phyloP scores from a whole-genome alignment of 2,329 filamentous ascomycete genomes.

The Pyricularia sp. region DNA sequence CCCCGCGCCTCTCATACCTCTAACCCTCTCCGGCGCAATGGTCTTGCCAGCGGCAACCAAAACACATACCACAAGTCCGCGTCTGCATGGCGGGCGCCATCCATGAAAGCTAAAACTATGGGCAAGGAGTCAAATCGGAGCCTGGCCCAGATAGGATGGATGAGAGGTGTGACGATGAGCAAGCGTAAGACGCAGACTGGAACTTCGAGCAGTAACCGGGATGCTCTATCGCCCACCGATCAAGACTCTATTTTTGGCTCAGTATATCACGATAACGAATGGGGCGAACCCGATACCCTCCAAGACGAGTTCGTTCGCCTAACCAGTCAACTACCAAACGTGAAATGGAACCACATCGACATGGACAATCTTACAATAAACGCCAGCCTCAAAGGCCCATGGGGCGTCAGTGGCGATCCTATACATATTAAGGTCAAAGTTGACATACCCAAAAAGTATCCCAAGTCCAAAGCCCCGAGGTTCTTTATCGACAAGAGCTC shows the following conservation, averaged over 20 bases:
- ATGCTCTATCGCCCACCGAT: neutral
- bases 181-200: slow-evolving; percentile 29
- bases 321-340: slow-evolving; percentile 47
- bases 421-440: slow-evolving; percentile 52
- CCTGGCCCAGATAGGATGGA: slow-evolving; percentile 52
- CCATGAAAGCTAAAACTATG: slow-evolving; percentile 43
- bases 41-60: slow-evolving; percentile 30
- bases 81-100: slow-evolving; percentile 38
- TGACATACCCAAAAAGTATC: slow-evolving; percentile 46
- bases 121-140: slow-evolving; percentile 30
- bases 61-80: slow-evolving; percentile 20
- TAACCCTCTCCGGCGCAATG: slow-evolving; percentile 20
- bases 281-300: slow-evolving; percentile 48
- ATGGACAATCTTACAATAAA: slow-evolving; percentile 46
- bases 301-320: slow-evolving; percentile 54
- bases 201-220: neutral
- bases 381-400: slow-evolving; percentile 52
- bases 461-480: slow-evolving; percentile 41
- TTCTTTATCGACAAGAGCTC: slow-evolving; percentile 49
- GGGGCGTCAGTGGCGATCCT: slow-evolving; percentile 41
- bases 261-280: slow-evolving; percentile 39
- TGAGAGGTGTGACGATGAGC: slow-evolving; percentile 54
- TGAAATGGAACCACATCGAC: slow-evolving; percentile 51
- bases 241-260: slow-evolving; percentile 31
- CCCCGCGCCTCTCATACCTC: slow-evolving; percentile 33